A percentile compares a stretch with the other conserved stretches of the same genome.
Conservation (phyloP, 371 early-diverging fungal genomes). For the Syncephalastrum monosporum region DNA sequence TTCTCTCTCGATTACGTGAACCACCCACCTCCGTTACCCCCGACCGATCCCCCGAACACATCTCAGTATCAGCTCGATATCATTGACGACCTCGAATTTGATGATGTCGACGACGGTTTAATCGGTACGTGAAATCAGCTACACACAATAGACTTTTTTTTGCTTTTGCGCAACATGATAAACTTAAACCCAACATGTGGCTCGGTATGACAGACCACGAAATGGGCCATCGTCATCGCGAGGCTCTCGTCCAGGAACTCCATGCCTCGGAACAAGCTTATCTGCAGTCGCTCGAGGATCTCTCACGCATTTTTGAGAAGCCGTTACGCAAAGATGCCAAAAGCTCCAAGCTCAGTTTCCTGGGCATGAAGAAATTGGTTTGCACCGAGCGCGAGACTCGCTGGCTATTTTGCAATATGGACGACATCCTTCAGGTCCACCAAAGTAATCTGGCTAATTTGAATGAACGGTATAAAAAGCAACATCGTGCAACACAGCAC, state of each 20-base stretch:
- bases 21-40: slow-evolving; percentile 5
- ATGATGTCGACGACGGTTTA: slow-evolving; percentile 41
- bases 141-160: neutral
- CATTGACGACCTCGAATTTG: slow-evolving; percentile 42
- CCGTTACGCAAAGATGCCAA: slow-evolving; percentile 37
- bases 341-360: slow-evolving; percentile 30
- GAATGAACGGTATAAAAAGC: slow-evolving; percentile 31
- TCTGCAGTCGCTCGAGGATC: slow-evolving; percentile 22
- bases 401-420: slow-evolving; percentile 43
- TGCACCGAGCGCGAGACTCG: slow-evolving; percentile 44
- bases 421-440: slow-evolving; percentile 29
- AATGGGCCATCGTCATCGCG: slow-evolving; percentile 35
- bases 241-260: slow-evolving; percentile 34
- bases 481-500: neutral
- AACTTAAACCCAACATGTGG: slow-evolving; percentile 2
- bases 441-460: slow-evolving; percentile 19
- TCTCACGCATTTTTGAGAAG: slow-evolving; percentile 19
- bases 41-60: neutral
- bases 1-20: slow-evolving; percentile 8
- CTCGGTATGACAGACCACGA: slow-evolving; percentile 33
- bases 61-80: slow-evolving; percentile 30
- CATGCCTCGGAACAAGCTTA: slow-evolving; percentile 34
- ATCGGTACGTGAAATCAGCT: slow-evolving; percentile 27
- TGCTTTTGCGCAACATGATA: neutral
- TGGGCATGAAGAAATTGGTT: slow-evolving; percentile 38